These are phyloP conservation scores for Areca catechu DNA, from an alignment of 176 grass and related monocot species.

Conservation along the genomic window DNA sequence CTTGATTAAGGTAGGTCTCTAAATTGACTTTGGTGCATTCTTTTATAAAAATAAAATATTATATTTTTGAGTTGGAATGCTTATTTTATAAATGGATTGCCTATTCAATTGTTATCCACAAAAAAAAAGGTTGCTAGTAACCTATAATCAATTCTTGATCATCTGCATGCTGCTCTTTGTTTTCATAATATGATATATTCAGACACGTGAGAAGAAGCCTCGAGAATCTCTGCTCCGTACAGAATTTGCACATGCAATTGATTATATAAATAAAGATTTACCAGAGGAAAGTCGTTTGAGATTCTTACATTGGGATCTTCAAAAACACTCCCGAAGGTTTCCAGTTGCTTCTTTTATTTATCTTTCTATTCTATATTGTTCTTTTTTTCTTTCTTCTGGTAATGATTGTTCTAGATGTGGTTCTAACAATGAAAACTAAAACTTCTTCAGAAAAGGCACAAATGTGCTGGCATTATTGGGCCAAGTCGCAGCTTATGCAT, in stretches of 20 bases:
- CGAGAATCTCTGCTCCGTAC: constrained; percentile 86
- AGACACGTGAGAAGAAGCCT: constrained; percentile 96
- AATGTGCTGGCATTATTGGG: constrained; percentile 60
- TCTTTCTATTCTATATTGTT: not conserved
- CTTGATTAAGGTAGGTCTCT: constrained; percentile 82
- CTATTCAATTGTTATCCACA: too few species aligned
- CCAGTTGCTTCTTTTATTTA: not conserved
- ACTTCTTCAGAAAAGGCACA: constrained; percentile 52
- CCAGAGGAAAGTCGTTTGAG: constrained; percentile 51
- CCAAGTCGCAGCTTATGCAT: constrained; percentile 66
- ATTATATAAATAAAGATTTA: constrained; percentile 77
- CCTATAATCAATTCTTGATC: too few species aligned
- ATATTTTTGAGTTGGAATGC: too few species aligned
- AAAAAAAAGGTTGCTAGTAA: too few species aligned
- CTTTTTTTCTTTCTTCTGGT: too few species aligned
- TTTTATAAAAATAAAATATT: too few species aligned
- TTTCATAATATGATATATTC: constrained; percentile 20
- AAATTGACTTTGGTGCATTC: too few species aligned
- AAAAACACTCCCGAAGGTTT: constrained; percentile 88
- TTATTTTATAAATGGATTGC: too few species aligned
- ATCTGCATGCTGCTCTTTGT: not conserved
- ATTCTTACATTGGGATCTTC: constrained; percentile 98
- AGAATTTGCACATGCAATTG: constrained; percentile 86
- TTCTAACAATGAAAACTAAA: constrained; percentile 7
- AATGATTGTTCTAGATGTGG: not conserved